Evolutionary conservation across 2,329 filamentous ascomycete genomes (phyloP), one percentile per base, ranked within the genome.

Genomic region (Aspergillus latus): DNA sequence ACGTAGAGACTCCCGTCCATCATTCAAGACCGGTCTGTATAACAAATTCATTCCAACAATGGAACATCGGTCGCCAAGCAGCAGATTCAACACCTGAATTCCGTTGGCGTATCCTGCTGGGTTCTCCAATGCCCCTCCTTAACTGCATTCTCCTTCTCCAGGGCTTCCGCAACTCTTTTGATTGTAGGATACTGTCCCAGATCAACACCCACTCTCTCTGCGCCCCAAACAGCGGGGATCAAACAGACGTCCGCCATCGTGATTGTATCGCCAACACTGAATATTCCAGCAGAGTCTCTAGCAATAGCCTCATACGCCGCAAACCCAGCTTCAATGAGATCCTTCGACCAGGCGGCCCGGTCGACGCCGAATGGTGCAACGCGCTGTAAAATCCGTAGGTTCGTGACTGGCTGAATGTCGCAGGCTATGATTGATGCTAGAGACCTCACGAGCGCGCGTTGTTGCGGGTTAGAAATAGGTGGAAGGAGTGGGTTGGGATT

Each of bases 371-470:
- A 64, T 0, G 69, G 69, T 3, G 74, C 73, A 2, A 86, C 73
- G 0, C 76, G 74, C 46, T 78, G 76, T 61, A 84, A 74, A 37
- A 85, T 78, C 7, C 78, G 74, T 15, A 83, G 67, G 62, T 86
- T 86, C 1, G 84, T 85, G 1, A 84, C 76, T 5, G 85, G 84
- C 68, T 87, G 85, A 4, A 81, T 76, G 59, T 88, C 85, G 29
- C 76, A 74, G 5, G 77, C 76, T 29, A 87, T 71, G n/a, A 87
- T 82, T 50, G 73, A 66, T 3, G 79, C 77, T 7, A 88, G 70
- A 3, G 80, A 77, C 13, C 84, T 79, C 0, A 84, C 81, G 2
- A 70, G 66, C 0, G 84, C 83, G 15, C 84, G 76, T 0, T 61
- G 65, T 2, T 70, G 62, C 0, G 74, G 68, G 28, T 81, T 69